Conservation (phyloP, 2,329 filamentous ascomycete genomes). For the Alternaria ethzedia region DNA sequence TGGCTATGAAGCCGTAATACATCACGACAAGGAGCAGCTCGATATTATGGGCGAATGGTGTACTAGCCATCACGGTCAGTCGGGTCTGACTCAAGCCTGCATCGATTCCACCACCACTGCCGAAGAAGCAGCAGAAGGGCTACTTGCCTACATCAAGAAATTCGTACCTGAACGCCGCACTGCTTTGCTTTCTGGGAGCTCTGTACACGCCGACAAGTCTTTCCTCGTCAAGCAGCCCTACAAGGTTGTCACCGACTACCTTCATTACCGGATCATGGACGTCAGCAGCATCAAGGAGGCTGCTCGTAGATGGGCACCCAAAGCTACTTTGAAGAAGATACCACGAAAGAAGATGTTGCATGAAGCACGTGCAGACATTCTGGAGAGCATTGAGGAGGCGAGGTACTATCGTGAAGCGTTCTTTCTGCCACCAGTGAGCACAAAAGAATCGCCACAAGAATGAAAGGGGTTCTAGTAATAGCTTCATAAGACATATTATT, state of each 20-base stretch:
- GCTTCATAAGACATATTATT: neutral
- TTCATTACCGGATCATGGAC: slow-evolving; percentile 91
- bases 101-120: slow-evolving; percentile 75
- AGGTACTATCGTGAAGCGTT: slow-evolving; percentile 77
- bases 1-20: slow-evolving; percentile 82
- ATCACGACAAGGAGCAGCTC: slow-evolving; percentile 73
- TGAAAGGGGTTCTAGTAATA: neutral
- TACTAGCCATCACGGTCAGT: slow-evolving; percentile 75
- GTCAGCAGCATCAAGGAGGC: slow-evolving; percentile 94
- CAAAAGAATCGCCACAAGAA: neutral
- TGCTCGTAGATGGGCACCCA: slow-evolving; percentile 76
- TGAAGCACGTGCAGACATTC: slow-evolving; percentile 84
- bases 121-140: slow-evolving; percentile 71
- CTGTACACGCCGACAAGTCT: slow-evolving; percentile 84
- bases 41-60: slow-evolving; percentile 91
- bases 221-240: slow-evolving; percentile 82
- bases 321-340: slow-evolving; percentile 64
- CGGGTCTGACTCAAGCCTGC: slow-evolving; percentile 81
- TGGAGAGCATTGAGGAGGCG: slow-evolving; percentile 94
- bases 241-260: slow-evolving; percentile 71
- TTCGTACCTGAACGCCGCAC: slow-evolving; percentile 70
- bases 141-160: slow-evolving; percentile 79
- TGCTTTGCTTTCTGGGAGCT: slow-evolving; percentile 87
- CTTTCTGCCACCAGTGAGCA: slow-evolving; percentile 54
- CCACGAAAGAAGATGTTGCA: slow-evolving; percentile 80